Evolutionary conservation across 176 grass and related monocot species (phyloP), one percentile per base, ranked within the genome.

Genomic region (Aegilops speltoides): DNA sequence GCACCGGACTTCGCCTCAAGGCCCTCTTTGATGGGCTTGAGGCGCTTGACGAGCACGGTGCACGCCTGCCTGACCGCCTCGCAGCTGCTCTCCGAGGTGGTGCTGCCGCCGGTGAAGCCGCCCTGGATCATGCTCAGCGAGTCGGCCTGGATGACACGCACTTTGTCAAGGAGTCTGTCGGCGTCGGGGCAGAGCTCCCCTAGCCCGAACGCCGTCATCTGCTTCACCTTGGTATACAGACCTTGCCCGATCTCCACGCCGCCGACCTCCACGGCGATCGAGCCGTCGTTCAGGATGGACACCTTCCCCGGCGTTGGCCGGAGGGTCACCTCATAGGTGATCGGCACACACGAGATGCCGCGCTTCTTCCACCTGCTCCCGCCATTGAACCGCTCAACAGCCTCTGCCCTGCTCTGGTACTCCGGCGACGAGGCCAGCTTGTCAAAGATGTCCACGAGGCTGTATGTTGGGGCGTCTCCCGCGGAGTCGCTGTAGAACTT

Each of bases 181-280:
- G 76, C 87, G 15, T 79, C 86, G 7, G 31, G 57, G 57, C 82
- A 91, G 14, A 98, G 25, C 46, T 92, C 83, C 40, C 90, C 90
- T 34, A 98, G 71, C 6, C 68, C 89, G 31, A 87, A 98, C 25
- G 91, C 93, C 0, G 96, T 64, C 89, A 98, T 93, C 36, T 98
- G 96, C 73, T 98, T 93, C 65, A 92, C 96, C 77, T 98, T 98
- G 36, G 96, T 95, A 88, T 90, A 98, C 48, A 98, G 56, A 17
- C 96, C 96, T 73, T 98, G 93, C 3, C 96, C 96, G 41, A 98
- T 86, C 81, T 98, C 96, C 31, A 95, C 77, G 13, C 96, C 96
- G 79, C 91, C 93, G 7, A 98, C 93, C 75, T 98, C 96, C 14
- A 98, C 93, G 17, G 91, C 91, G 45, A 98, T 82, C 7, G 96